Evolutionary conservation across 176 grass and related monocot genomes (phyloP), one percentile per base, ranked within the genome.

Genomic region (Ananas comosus): DNA sequence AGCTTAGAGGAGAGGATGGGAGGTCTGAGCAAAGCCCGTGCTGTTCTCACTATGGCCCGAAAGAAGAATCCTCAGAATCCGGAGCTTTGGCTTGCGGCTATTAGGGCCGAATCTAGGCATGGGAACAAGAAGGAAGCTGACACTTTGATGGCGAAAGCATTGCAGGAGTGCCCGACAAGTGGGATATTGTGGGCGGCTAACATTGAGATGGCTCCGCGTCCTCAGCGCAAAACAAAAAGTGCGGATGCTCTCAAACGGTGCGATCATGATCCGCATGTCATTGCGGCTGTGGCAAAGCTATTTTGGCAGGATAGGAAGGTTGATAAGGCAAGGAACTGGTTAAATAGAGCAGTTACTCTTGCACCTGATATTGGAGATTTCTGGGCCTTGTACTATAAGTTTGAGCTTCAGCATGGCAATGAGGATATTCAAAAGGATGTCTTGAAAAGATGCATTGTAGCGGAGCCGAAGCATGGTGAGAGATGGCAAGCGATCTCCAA

Each of bases 221-320:
- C 85, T 52, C 85, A 91, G 56, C 88, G 85, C 56, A 91, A 88
- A 77, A 83, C 80, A 75, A 96, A 86, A 70, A 84, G 85, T 57
- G 51, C 75, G 23, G 91, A 96, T 86, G 91, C 91, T 75, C 59
- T 96, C 18, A 96, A 96, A 73, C 72, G 80, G 22, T 91, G 82
- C 17, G 81, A 87, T 65, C 80, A 91, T 59, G 88, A 96, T 79
- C 87, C 91, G 8, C 80, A 91, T 88, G 91, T 96, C 27, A 77
- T 91, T 75, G 83, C 82, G 57, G 85, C 88, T 50, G 88, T 96
- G n/a, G 83, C 91, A 10, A 96, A 88, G 65, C 80, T 96, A 57
- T 96, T 91, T 80, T 91, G 91, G 88, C 69, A 80, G 65, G 91
- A 96, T 51, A 86, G 91, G 66, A 96, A 91, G 82, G 88, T 88